A percentile compares a stretch with the other conserved stretches of the same genome.
phyloP scores from a whole-genome alignment of 176 grass and related monocot genomes.

The Ampelocalamus luodianensis region DNA sequence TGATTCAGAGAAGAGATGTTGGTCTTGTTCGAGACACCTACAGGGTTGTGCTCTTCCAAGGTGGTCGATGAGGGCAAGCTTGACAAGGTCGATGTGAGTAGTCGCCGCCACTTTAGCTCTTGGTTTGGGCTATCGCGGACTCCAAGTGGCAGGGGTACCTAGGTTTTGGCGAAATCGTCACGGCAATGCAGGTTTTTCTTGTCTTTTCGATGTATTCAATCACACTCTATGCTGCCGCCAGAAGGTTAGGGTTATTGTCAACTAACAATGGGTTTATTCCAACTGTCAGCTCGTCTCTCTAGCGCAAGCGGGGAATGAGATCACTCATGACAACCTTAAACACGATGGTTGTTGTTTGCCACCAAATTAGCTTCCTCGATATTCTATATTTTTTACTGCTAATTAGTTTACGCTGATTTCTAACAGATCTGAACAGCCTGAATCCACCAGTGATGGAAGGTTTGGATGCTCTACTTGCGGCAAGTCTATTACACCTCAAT shows the following conservation, averaged over 20 bases:
- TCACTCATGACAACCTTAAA: slow-evolving; percentile 61
- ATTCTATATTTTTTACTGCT: neutral
- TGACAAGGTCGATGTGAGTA: slow-evolving; percentile 67
- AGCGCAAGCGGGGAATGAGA: slow-evolving; percentile 76
- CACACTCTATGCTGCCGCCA: too few species aligned
- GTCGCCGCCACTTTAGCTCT: neutral
- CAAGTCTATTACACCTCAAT: slow-evolving; percentile 34
- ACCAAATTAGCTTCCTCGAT: slow-evolving; percentile 21
- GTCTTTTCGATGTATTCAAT: too few species aligned
- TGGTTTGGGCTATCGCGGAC: slow-evolving; percentile 91
- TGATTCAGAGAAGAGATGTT: slow-evolving; percentile 44
- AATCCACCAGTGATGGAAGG: slow-evolving; percentile 83
- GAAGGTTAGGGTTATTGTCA: too few species aligned
- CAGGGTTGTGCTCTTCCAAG: slow-evolving; percentile 84
- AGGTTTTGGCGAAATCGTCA: slow-evolving; percentile 70
- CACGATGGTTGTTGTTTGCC: slow-evolving; percentile 57
- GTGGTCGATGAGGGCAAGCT: slow-evolving; percentile 83
- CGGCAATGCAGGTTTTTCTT: slow-evolving; percentile 77
- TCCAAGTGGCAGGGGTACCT: slow-evolving; percentile 80
- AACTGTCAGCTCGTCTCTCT: slow-evolving; percentile 75
- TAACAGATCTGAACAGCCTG: slow-evolving; percentile 47
- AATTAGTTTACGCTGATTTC: neutral
- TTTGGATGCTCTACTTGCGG: slow-evolving; percentile 65
- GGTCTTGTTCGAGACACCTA: slow-evolving; percentile 77
- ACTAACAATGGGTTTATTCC: neutral